Evolutionary conservation across 176 grass and related monocot genomes (phyloP).

Genomic region (Aechmea fasciata): DNA sequence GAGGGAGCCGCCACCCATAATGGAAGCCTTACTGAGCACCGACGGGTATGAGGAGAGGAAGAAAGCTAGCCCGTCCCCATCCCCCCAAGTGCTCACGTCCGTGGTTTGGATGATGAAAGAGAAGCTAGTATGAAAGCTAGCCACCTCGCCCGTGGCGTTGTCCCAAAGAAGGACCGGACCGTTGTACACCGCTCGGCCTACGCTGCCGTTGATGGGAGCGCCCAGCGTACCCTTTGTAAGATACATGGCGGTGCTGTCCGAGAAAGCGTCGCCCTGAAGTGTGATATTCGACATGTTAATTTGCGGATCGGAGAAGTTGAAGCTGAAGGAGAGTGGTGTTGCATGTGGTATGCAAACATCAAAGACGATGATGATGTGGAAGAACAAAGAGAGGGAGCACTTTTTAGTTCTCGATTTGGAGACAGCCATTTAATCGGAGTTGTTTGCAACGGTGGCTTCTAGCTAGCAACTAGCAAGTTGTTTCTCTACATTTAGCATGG

Average conservation of each 20-base stretch:
- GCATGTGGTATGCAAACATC: background rate
- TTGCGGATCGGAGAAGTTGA: background rate
- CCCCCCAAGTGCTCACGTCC: background rate
- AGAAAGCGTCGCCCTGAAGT: background rate
- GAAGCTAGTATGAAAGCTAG: slow-evolving; percentile 18
- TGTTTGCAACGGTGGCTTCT: too few species aligned
- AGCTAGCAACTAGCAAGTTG: too few species aligned
- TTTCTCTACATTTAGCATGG: too few species aligned
- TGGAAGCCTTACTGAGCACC: too few species aligned
- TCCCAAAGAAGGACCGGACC: slow-evolving; percentile 8
- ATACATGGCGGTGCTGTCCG: background rate
- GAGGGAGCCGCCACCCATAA: background rate
- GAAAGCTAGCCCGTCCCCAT: slow-evolving; percentile 28
- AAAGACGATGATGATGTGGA: background rate
- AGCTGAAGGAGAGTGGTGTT: background rate
- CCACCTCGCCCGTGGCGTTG: background rate
- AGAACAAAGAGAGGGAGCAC: background rate
- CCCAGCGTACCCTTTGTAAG: background rate
- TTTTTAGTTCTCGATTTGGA: too few species aligned
- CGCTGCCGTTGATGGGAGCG: background rate
- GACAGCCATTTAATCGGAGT: too few species aligned
- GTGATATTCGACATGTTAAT: background rate
- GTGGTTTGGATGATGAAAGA: background rate
- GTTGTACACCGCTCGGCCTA: background rate
- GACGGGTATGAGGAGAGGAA: slow-evolving; percentile 8